These are phyloP conservation scores for Pseudocercospora macadamiae DNA, from an alignment of 2,329 filamentous ascomycete genomes.

Conservation along the genomic window DNA sequence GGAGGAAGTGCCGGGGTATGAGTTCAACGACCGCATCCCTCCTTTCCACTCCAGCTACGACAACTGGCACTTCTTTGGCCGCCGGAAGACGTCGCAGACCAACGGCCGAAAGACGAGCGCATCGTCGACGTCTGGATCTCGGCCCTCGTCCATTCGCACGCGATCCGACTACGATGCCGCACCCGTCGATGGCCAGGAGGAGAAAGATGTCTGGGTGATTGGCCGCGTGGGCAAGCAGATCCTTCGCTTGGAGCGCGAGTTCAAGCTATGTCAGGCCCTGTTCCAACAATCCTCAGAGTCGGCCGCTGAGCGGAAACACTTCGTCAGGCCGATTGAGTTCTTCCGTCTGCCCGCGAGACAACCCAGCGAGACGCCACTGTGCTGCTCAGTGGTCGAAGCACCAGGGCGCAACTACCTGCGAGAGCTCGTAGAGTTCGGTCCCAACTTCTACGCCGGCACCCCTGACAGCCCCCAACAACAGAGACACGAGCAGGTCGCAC, in stretches of 20 bases:
- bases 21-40: conserved; percentile 41
- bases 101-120: conserved; percentile 34
- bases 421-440: conserved; percentile 75
- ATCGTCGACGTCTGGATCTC: conserved; percentile 44
- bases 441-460: conserved; percentile 50
- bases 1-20: conserved; percentile 39
- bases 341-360: conserved; percentile 69
- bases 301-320: conserved; percentile 67
- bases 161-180: conserved; percentile 33
- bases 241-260: conserved; percentile 82
- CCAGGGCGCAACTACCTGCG: conserved; percentile 74
- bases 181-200: conserved; percentile 32
- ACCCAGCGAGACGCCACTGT: conserved; percentile 70
- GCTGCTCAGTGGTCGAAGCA: conserved; percentile 80
- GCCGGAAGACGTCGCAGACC: conserved; percentile 33
- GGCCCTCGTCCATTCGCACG: conserved; percentile 31
- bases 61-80: conserved; percentile 69
- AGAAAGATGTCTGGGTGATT: conserved; percentile 59
- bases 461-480: conserved; percentile 29
- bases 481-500: conserved; percentile 41
- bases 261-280: conserved; percentile 76
- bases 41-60: conserved; percentile 69
- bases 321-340: conserved; percentile 79
- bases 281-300: conserved; percentile 42
- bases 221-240: conserved; percentile 82